Percentiles rank a stretch among this genome's conserved stretches.
phyloP scores from a whole-genome alignment of 768 basidiomycete genomes.

The Lactifluus rugatus region DNA sequence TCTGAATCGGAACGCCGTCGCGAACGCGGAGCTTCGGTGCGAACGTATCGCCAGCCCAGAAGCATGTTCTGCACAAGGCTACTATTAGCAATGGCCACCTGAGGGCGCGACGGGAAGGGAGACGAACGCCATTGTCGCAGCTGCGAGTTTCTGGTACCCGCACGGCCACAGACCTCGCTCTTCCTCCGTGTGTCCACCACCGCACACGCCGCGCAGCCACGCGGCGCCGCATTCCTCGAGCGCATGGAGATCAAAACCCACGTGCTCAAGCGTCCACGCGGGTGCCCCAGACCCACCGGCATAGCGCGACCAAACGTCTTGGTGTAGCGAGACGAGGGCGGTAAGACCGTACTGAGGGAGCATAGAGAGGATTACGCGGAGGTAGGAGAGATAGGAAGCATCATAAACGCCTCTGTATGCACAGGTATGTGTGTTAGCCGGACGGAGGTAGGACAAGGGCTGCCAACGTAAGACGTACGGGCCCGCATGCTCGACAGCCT shows the following conservation, averaged over 20 bases:
- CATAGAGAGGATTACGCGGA: slow-evolving; percentile 56
- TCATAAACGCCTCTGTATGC: slow-evolving; percentile 70
- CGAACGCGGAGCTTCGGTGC: slow-evolving; percentile 61
- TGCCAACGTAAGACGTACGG: slow-evolving; percentile 46
- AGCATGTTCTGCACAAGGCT: slow-evolving; percentile 54
- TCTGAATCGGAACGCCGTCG: slow-evolving; percentile 56
- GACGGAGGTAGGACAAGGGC: not conserved
- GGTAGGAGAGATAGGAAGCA: slow-evolving; percentile 68
- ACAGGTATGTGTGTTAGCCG: not conserved
- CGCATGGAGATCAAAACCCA: slow-evolving; percentile 74
- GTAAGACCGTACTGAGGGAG: slow-evolving; percentile 64
- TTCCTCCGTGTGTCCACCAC: slow-evolving; percentile 63
- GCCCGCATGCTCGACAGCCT: slow-evolving; percentile 89
- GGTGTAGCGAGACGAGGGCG: slow-evolving; percentile 77
- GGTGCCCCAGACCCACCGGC: slow-evolving; percentile 94
- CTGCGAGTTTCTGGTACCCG: slow-evolving; percentile 89
- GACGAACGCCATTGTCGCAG: slow-evolving; percentile 83
- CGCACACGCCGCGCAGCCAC: slow-evolving; percentile 73
- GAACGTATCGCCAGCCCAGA: slow-evolving; percentile 88
- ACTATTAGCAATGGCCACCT: not conserved
- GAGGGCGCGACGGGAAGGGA: not conserved
- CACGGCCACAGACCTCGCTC: slow-evolving; percentile 88
- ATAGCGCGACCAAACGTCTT: slow-evolving; percentile 95
- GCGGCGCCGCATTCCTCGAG: slow-evolving; percentile 81
- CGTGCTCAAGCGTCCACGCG: slow-evolving; percentile 84